phyloP scores from a whole-genome alignment of 192 early-diverging fungal species.

The Geranomyces variabilis region DNA sequence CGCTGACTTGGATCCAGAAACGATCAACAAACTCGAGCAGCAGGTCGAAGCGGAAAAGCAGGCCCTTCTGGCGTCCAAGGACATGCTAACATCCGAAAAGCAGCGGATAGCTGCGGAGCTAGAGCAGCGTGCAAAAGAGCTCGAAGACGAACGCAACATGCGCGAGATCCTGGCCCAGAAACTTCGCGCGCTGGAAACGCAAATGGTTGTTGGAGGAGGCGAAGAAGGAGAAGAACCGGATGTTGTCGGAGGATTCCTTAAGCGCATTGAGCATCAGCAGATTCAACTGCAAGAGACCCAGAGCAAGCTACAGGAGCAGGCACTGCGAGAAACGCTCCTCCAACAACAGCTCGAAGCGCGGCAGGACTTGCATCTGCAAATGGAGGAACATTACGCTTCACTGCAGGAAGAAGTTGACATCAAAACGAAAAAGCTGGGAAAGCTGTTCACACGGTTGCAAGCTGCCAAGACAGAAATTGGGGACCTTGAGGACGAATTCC shows the following conservation, averaged over 20 bases:
- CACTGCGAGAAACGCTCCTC: conserved; percentile 53
- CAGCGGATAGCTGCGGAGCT: conserved; percentile 53
- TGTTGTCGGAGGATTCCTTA: conserved; percentile 7
- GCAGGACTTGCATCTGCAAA: conserved; percentile 61
- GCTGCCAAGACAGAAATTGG: conserved; percentile 57
- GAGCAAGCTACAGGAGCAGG: conserved; percentile 58
- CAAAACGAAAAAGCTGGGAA: conserved; percentile 63
- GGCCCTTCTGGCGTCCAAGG: conserved; percentile 54
- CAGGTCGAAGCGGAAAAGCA: conserved; percentile 60
- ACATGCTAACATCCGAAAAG: conserved; percentile 61
- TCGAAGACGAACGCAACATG: conserved; percentile 56
- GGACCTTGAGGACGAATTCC: conserved; percentile 64
- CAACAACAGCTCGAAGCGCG: conserved; percentile 56
- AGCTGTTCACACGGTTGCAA: conserved; percentile 57
- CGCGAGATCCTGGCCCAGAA: conserved; percentile 52
- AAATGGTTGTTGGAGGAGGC: conserved; percentile 66
- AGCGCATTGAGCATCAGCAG: conserved; percentile 44
- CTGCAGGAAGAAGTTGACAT: conserved; percentile 66
- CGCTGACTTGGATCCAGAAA: conserved; percentile 1
- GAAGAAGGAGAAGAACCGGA: conserved; percentile 48
- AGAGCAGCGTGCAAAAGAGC: conserved; percentile 50
- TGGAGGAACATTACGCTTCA: conserved; percentile 63
- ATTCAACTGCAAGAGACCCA: conserved; percentile 49
- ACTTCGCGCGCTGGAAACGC: conserved; percentile 60
- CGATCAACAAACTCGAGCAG: conserved; percentile 21